phyloP scores from a whole-genome alignment of 306 rosid genomes.

The Purshia tridentata region DNA sequence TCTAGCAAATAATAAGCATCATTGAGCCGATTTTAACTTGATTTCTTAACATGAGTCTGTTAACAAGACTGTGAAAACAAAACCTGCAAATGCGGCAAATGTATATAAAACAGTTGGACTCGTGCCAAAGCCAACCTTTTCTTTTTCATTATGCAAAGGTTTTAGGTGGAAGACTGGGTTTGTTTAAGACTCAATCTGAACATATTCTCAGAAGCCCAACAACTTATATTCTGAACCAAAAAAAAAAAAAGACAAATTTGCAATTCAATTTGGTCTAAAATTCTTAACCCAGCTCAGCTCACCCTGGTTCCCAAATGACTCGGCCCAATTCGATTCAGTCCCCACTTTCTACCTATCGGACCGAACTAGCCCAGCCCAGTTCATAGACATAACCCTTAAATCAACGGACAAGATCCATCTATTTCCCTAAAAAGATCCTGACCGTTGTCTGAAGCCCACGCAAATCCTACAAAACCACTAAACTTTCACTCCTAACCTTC shows the following conservation, averaged over 20 bases:
- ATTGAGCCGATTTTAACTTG: no score
- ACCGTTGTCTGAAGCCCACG: conserved; percentile 8
- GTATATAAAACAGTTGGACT: no score
- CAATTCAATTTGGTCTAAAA: background rate
- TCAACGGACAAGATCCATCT: conserved; percentile 17
- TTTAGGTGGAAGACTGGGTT: no score
- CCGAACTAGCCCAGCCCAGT: background rate
- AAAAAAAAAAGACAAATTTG: background rate
- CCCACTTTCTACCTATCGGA: background rate
- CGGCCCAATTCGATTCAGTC: background rate
- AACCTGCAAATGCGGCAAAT: no score
- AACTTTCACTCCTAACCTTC: background rate
- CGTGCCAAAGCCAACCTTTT: no score
- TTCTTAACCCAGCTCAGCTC: background rate
- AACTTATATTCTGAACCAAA: no score
- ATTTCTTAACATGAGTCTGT: no score
- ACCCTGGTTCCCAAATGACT: background rate
- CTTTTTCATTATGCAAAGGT: no score
- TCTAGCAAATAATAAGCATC: no score
- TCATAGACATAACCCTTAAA: background rate
- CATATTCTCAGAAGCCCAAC: no score
- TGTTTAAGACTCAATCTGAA: no score
- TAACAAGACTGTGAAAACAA: no score
- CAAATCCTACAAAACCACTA: conserved; percentile 40
- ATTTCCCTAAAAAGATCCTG: background rate